A percentile compares a stretch with the other conserved stretches of the same genome.
phyloP scores from a whole-genome alignment of 2,329 filamentous ascomycete genomes.

The Trichoderma cornu-damae region DNA sequence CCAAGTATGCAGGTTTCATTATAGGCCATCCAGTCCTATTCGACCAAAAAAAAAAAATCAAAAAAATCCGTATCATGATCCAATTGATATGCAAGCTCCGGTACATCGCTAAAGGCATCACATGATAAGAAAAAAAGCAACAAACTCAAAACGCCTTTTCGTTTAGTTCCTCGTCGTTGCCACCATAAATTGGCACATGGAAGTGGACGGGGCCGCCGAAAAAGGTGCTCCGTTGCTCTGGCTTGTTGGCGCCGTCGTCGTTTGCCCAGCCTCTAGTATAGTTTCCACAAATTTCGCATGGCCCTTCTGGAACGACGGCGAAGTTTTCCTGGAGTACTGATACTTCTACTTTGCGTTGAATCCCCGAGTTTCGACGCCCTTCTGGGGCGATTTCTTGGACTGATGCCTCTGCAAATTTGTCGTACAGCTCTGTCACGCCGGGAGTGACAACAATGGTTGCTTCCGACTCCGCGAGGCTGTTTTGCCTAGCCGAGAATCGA shows the following conservation, averaged over 20 bases:
- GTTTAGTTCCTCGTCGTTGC: background rate
- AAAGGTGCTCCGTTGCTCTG: conserved; percentile 20
- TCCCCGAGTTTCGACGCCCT: background rate
- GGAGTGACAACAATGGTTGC: background rate
- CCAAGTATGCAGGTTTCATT: background rate
- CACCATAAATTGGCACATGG: conserved; percentile 1
- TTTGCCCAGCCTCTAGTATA: conserved; percentile 25
- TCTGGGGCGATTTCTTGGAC: background rate
- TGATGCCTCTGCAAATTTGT: background rate
- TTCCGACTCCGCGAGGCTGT: background rate
- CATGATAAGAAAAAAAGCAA: background rate
- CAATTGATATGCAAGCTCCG: background rate
- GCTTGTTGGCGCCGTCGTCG: conserved; percentile 7
- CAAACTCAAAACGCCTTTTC: background rate
- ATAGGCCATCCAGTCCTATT: background rate
- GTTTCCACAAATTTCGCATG: conserved; percentile 19
- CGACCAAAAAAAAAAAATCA: no score
- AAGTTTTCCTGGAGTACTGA: conserved; percentile 7
- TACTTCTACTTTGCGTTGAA: conserved; percentile 13
- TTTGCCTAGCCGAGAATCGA: background rate
- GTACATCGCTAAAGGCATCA: background rate
- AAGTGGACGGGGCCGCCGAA: conserved; percentile 24
- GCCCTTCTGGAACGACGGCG: background rate
- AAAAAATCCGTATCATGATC: background rate
- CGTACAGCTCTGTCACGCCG: background rate